A percentile compares a stretch with the other conserved stretches of the same genome.
These are phyloP conservation scores for Panaeolus papilionaceus DNA, from an alignment of 768 basidiomycete species.

Conservation along the genomic window DNA sequence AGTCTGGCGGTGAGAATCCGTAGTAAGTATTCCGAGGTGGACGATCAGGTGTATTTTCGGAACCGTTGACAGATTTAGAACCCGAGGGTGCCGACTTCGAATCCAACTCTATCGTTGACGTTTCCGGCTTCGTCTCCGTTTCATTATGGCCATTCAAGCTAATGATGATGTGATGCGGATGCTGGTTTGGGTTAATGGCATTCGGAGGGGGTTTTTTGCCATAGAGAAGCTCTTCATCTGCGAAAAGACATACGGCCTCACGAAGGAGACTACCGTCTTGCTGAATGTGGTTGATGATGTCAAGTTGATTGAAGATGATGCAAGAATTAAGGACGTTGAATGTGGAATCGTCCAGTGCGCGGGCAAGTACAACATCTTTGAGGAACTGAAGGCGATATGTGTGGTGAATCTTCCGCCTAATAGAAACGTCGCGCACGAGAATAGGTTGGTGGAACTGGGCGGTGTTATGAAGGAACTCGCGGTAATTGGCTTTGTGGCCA, in stretches of 20 bases:
- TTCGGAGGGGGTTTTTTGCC: constrained; percentile 32
- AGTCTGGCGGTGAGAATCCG: constrained; percentile 63
- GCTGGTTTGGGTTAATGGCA: constrained; percentile 28
- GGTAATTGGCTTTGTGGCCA: constrained; percentile 95
- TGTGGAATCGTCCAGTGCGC: constrained; percentile 93
- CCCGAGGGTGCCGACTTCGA: constrained; percentile 25
- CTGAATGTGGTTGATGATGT: constrained; percentile 92
- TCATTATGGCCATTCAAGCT: constrained; percentile 47
- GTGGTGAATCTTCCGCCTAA: constrained; percentile 92
- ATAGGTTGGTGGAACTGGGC: constrained; percentile 92
- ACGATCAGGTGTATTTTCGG: constrained; percentile 31
- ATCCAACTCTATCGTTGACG: constrained; percentile 16
- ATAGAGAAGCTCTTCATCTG: constrained; percentile 69
- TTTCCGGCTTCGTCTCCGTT: constrained; percentile 39
- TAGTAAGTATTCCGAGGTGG: constrained; percentile 40
- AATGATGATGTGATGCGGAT: constrained; percentile 40
- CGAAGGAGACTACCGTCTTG: constrained; percentile 75
- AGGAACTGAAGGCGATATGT: constrained; percentile 97
- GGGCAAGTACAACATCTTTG: constrained; percentile 97
- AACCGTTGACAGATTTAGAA: constrained; percentile 39
- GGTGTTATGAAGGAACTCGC: constrained; percentile 85
- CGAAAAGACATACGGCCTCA: constrained; percentile 79
- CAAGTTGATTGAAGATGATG: constrained; percentile 99
- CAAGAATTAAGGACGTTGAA: constrained; percentile 97
- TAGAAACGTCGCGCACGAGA: constrained; percentile 72